Percentiles rank a stretch among this genome's conserved stretches.
These are phyloP conservation scores for Eimeria acervulina DNA, from an alignment of 169 alveolate genomes.

Conservation along the genomic window DNA sequence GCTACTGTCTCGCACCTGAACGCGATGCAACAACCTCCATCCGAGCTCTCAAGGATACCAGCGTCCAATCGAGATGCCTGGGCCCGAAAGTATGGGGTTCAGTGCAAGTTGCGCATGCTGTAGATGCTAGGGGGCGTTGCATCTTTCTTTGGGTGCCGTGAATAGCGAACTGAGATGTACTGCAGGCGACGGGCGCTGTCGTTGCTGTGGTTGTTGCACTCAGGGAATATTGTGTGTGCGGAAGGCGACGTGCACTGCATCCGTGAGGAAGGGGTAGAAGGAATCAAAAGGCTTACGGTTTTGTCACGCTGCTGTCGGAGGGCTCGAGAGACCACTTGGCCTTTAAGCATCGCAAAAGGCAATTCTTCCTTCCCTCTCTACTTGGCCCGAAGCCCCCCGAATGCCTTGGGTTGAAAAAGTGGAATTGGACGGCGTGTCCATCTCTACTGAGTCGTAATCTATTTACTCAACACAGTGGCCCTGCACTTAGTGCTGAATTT, in stretches of 20 bases:
- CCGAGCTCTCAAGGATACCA: not conserved
- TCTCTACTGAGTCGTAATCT: not conserved
- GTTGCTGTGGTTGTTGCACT: not conserved
- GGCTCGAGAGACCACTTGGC: constrained; percentile 63
- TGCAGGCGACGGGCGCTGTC: not conserved
- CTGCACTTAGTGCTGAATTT: not conserved
- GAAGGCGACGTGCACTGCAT: not conserved
- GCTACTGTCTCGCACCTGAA: constrained; percentile 48
- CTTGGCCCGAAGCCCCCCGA: not conserved
- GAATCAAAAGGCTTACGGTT: not conserved
- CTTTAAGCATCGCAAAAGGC: constrained; percentile 23
- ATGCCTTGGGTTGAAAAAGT: not conserved
- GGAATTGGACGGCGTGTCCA: no score
- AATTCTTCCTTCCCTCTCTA: not conserved
- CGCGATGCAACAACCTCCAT: not conserved
- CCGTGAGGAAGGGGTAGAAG: not conserved
- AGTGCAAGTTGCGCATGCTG: not conserved
- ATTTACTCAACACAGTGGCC: not conserved
- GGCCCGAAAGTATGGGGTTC: no score
- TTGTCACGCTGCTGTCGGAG: constrained; percentile 41
- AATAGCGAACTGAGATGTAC: not conserved
- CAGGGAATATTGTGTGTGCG: not conserved
- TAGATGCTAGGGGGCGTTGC: not conserved
- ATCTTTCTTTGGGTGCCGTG: not conserved
- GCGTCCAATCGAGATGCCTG: not conserved